Conservation (phyloP, 1,284 basidiomycete genomes). For the Phaffia rhodozyma region DNA sequence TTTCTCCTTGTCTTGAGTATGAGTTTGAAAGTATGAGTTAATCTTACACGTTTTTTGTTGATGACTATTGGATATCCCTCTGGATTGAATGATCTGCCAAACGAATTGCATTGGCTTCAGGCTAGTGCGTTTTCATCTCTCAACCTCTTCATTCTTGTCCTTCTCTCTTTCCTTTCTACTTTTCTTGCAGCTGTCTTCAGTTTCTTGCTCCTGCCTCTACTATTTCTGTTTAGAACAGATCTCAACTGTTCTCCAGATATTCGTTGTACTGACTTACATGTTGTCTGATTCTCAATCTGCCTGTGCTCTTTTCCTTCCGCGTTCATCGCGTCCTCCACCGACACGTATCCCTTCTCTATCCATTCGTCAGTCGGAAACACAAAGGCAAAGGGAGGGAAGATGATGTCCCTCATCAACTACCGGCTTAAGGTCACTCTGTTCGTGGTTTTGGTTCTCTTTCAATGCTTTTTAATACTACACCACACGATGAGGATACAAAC, state of each 20-base stretch:
- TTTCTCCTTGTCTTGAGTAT: too few species aligned
- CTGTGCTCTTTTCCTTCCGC: too few species aligned
- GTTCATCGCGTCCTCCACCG: too few species aligned
- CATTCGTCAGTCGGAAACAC: slow-evolving; percentile 28
- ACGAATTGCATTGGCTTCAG: too few species aligned
- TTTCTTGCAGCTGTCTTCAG: neutral
- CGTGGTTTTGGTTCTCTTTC: slow-evolving; percentile 17
- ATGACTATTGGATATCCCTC: too few species aligned
- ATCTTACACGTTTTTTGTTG: too few species aligned
- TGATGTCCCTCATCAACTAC: slow-evolving; percentile 97
- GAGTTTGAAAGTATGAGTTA: too few species aligned
- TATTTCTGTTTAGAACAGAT: neutral
- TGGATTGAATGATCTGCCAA: too few species aligned
- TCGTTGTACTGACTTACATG: neutral
- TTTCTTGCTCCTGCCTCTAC: neutral
- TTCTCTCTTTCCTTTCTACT: neutral
- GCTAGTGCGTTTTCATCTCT: too few species aligned
- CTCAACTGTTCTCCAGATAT: neutral
- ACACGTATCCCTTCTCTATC: neutral
- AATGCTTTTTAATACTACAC: too few species aligned
- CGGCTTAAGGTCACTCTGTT: slow-evolving; percentile 87
- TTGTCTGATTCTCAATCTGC: neutral
- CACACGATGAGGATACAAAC: too few species aligned
- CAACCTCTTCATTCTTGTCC: neutral
- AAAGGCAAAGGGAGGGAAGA: slow-evolving; percentile 93